Conservation (phyloP, 768 basidiomycete genomes). For the Gymnopilus junonius region DNA sequence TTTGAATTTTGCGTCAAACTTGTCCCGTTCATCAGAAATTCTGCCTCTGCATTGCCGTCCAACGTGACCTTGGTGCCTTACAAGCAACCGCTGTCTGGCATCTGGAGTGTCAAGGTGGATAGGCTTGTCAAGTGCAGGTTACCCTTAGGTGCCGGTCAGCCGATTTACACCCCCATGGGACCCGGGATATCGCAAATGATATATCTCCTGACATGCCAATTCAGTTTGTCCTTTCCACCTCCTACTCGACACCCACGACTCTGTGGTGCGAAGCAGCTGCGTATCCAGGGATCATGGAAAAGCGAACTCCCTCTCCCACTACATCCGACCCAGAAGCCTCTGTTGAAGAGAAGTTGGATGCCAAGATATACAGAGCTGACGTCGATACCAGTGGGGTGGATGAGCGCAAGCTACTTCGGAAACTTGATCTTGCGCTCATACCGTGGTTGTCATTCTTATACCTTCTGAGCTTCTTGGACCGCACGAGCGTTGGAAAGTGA, state of each 20-base stretch:
- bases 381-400: conserved; percentile 65
- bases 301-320: conserved; percentile 25
- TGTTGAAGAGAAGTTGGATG: conserved; percentile 26
- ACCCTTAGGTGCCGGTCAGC: background rate
- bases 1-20: background rate
- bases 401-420: conserved; percentile 71
- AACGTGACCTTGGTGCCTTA: conserved; percentile 12
- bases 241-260: conserved; percentile 9
- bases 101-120: background rate
- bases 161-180: background rate
- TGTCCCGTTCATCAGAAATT: conserved; percentile 7
- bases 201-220: conserved; percentile 8
- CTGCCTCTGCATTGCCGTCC: background rate
- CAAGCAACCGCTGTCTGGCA: conserved; percentile 1
- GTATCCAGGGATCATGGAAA: conserved; percentile 16
- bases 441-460: conserved; percentile 80
- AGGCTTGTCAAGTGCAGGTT: background rate
- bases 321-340: conserved; percentile 33
- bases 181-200: conserved; percentile 1
- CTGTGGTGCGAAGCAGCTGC: background rate
- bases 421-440: conserved; percentile 68
- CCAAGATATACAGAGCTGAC: conserved; percentile 46
- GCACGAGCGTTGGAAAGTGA: conserved; percentile 56
- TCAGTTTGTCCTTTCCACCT: conserved; percentile 4
- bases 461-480: conserved; percentile 68